Evolutionary conservation across 345 rosid genomes (phyloP), one percentile per base, ranked within the genome.

Genomic region (Eucalyptus decipiens): DNA sequence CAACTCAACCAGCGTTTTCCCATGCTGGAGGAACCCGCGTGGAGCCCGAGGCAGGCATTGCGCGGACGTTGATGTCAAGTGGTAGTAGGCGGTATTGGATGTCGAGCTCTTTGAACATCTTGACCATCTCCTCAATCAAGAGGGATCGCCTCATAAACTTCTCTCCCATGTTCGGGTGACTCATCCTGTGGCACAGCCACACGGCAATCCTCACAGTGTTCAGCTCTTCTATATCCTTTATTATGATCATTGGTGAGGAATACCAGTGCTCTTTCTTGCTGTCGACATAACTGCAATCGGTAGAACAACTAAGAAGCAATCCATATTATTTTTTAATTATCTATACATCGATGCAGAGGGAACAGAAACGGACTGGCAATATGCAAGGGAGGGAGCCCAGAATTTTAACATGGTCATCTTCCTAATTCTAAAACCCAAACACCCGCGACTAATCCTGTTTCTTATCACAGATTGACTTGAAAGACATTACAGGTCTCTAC

Each of bases 231-330:
- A 56, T 9, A 56, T 56, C 62, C 62, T 56, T 56, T 30, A 56
- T 9, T 56, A 56, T 56, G 62, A 56, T 56, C 13, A 56, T 85
- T 4, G 99, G 98, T 11, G 89, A 89, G 15, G 96, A 91, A 86
- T 90, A 93, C 99, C 99, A 96, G 86, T 95, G 96, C 86, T 96
- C 99, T 87, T 94, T 95, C 95, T 93, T 95, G 93, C 89, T 90
- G 81, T 97, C 97, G 1, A 96, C 85, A 86, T 91, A 94, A 89
- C 97, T 95, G 92, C 89, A 87, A 87, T 88, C 4, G 62, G 42
- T 86, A 48, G 87, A 50, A 60, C 58, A 87, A 11, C 30, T 26
- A 28, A 37, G 50, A 52, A 86, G 18, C 87, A 50, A 65, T 49
- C 86, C 11, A 87, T 11, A 30, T 28, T n/a, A 89, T 30, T 28